Conservation (phyloP, 495 filamentous ascomycete genomes). For the Neurospora sp. region DNA sequence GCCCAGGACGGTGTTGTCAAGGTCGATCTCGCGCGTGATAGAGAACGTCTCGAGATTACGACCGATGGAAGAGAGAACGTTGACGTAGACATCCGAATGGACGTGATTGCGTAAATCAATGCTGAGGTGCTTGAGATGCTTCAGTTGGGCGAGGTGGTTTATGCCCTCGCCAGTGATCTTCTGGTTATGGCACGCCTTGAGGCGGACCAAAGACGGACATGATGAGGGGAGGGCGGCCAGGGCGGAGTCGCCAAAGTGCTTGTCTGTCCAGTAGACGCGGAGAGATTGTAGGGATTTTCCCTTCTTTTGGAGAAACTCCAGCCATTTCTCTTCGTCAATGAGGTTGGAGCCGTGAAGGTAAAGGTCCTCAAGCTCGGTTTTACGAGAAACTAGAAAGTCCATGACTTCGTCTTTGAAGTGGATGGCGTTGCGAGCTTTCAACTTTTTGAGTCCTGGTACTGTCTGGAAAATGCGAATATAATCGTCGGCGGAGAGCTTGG, state of each 20-base stretch:
- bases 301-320: conserved; percentile 48
- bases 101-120: conserved; percentile 50
- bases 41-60: conserved; percentile 58
- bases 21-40: conserved; percentile 47
- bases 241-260: conserved; percentile 47
- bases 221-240: conserved; percentile 38
- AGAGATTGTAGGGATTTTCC: conserved; percentile 55
- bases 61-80: conserved; percentile 52
- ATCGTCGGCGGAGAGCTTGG: conserved; percentile 63
- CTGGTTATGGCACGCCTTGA: conserved; percentile 60
- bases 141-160: conserved; percentile 43
- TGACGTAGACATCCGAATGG: conserved; percentile 44
- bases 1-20: conserved; percentile 53
- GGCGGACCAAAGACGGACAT: conserved; percentile 55
- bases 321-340: conserved; percentile 62
- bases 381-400: conserved; percentile 64
- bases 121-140: conserved; percentile 59
- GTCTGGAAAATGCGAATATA: conserved; percentile 72
- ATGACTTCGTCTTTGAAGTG: conserved; percentile 78
- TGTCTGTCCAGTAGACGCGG: conserved; percentile 66
- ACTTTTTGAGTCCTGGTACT: conserved; percentile 51
- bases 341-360: conserved; percentile 73
- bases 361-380: conserved; percentile 49
- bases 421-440: conserved; percentile 70
- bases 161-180: conserved; percentile 36